Evolutionary conservation across 306 rosid species (phyloP), one percentile per base, ranked within the genome.

Genomic region (Vigna mungo): DNA sequence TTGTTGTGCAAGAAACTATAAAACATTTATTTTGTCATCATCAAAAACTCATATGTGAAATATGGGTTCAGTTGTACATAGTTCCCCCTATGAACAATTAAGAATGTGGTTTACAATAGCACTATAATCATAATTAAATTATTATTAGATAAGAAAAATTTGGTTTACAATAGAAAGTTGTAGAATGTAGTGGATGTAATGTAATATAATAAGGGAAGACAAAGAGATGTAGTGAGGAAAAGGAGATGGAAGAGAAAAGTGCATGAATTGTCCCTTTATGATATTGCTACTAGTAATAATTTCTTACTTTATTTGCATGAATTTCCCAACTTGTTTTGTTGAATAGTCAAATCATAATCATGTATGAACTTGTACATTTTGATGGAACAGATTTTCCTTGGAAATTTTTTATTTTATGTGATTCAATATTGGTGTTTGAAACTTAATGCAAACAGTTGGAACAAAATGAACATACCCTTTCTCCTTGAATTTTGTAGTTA

Each of bases 381-480:
- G 14, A 27, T 69, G 51, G 36, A 39, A 62, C 18, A 36, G 13
- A 51, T 21, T 60, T 59, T 44, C 37, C 43, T 37, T 37, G 20
- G 12, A 32, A 12, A 15, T 20, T 11, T 2, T 25, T 39, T 5
- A 68, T 37, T 62, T 46, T 64, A 17, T 55, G 44, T 14, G 18
- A 39, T 66, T 7, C 39, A 55, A 37, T 53, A 43, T 44, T 54
- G 39, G 23, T 60, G 7, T 84, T 62, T 51, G 43, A 53, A 64
- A 54, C 75, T 66, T 86, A 39, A 54, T 77, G 74, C 83, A 89
- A 96, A 67, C 84, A 82, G 43, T 73, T 83, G 88, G 92, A 89
- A 71, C 83, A 84, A 91, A 93, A 84, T 88, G 97, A 82, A 66
- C 89, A 66, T 76, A 86, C 59, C 89, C 97, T 73, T 87, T 87